Base-by-base conservation (phyloP, 1,139 yeast genomes). In the Diutina neorugosa region DNA sequence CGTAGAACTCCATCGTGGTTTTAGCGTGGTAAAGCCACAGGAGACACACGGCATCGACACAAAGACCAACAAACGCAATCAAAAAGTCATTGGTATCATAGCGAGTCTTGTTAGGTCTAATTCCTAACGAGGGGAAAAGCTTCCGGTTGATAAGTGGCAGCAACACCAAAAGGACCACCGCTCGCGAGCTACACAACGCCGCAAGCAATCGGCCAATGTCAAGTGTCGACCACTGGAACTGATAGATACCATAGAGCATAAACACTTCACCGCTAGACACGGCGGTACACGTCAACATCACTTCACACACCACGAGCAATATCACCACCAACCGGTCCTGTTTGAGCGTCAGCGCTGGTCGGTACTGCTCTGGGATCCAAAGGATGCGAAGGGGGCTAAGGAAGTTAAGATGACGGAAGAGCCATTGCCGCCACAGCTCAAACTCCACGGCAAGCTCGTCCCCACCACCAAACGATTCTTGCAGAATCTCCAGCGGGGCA, bases 131-230 rank as follows among this genome's bases (percentile, higher is more conserved):
- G 44, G 65, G 69, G 27, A 73, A 59, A 4, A 73, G 25, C 21
- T 57, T 57, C 53, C 65, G 67, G 53, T 63, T 64, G n/a, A 71
- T 54, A 1, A 70, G 44, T 1, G 78, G 77, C 1, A 74, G 64
- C 11, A 73, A 44, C 2, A 70, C 55, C 18, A 71, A 65, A 55
- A 73, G 62, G 2, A 65, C 63, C 4, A 68, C 52, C 1, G 75
- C 76, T 53, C 69, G 63, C 7, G 78, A 65, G 1, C 78, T 57
- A 51, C 88, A 85, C 1, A 76, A 59, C 1, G 76, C 55, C 0
- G 91, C 80, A 55, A 87, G 65, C 55, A 80, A 74, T 56, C 76
- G 74, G 6, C 93, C 90, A 37, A 84, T 66, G 52, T 77, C 77
- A 3, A 70, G 75, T 20, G 87, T 74, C 2, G 69, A 68, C 88